These are phyloP conservation scores for Rhytidiadelphus loreus DNA, from an alignment of 225 moss, liverwort and hornwort species.

Conservation along the genomic window DNA sequence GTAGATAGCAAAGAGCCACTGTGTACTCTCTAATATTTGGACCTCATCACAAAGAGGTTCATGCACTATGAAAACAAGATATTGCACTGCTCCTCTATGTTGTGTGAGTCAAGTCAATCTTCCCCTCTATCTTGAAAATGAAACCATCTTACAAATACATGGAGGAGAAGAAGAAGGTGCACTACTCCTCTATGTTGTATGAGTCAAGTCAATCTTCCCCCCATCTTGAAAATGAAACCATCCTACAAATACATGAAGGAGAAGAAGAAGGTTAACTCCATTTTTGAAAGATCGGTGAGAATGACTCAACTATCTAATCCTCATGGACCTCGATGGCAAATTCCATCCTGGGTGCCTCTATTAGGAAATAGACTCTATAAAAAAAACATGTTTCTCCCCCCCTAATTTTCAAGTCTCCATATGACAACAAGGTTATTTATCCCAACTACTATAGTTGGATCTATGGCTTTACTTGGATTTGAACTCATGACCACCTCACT, in stretches of 20 bases:
- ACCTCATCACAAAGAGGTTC: no score
- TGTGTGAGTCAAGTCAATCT: neutral
- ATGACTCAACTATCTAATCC: neutral
- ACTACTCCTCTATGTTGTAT: no score
- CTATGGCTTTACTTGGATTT: rapidly evolving
- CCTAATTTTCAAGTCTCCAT: rapidly evolving
- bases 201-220: neutral
- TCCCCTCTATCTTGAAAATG: neutral
- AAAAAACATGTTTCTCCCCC: rapidly evolving
- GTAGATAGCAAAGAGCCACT: neutral
- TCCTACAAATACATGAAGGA: neutral
- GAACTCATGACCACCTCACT: no score
- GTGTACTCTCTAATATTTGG: no score
- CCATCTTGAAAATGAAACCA: neutral
- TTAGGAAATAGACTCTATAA: neutral
- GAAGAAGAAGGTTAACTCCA: rapidly evolving
- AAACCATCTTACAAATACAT: neutral
- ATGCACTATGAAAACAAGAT: neutral
- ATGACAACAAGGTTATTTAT: neutral
- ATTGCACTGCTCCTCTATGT: rapidly evolving
- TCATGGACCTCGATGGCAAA: rapidly evolving
- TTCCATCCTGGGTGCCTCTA: neutral
- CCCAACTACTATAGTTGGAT: rapidly evolving
- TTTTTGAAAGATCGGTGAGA: rapidly evolving
- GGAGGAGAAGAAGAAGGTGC: neutral